These are phyloP conservation scores for Aegilops speltoides DNA, from an alignment of 176 grass and related monocot species.

Conservation along the genomic window DNA sequence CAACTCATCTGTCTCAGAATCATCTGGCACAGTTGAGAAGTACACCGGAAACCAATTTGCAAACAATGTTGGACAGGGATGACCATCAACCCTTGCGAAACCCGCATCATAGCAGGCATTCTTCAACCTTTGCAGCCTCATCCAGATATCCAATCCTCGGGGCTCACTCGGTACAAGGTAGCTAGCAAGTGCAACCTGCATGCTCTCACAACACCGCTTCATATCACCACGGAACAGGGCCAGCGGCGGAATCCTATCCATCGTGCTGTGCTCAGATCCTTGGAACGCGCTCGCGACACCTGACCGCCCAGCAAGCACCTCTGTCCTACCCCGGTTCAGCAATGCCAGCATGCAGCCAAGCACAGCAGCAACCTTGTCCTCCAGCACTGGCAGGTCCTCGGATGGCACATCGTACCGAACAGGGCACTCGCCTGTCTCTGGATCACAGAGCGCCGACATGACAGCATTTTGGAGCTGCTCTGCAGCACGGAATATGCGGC, in stretches of 20 bases:
- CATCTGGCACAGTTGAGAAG: conserved; percentile 45
- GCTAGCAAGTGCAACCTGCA: conserved; percentile 77
- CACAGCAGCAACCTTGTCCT: conserved; percentile 82
- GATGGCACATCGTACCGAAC: conserved; percentile 63
- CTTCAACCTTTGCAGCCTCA: conserved; percentile 78
- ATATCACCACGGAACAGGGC: conserved; percentile 83
- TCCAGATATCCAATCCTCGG: conserved; percentile 62
- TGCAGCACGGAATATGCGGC: conserved; percentile 83
- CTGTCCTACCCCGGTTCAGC: conserved; percentile 59
- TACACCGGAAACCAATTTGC: conserved; percentile 90
- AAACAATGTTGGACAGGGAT: conserved; percentile 86
- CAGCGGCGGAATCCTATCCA: conserved; percentile 77
- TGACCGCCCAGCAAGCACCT: conserved; percentile 79
- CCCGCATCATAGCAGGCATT: conserved; percentile 88
- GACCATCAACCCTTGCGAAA: conserved; percentile 71
- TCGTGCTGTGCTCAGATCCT: conserved; percentile 36
- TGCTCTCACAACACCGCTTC: conserved; percentile 93
- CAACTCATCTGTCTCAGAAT: conserved; percentile 53
- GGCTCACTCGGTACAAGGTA: conserved; percentile 51
- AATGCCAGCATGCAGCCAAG: conserved; percentile 90
- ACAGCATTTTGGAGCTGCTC: conserved; percentile 78
- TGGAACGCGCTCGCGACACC: conserved; percentile 42
- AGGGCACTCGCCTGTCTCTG: conserved; percentile 79
- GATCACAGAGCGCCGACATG: conserved; percentile 87
- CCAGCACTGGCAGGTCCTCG: conserved; percentile 64